These are phyloP conservation scores for Fusarium piperis DNA, from an alignment of 2,329 filamentous ascomycete species.

Conservation along the genomic window DNA sequence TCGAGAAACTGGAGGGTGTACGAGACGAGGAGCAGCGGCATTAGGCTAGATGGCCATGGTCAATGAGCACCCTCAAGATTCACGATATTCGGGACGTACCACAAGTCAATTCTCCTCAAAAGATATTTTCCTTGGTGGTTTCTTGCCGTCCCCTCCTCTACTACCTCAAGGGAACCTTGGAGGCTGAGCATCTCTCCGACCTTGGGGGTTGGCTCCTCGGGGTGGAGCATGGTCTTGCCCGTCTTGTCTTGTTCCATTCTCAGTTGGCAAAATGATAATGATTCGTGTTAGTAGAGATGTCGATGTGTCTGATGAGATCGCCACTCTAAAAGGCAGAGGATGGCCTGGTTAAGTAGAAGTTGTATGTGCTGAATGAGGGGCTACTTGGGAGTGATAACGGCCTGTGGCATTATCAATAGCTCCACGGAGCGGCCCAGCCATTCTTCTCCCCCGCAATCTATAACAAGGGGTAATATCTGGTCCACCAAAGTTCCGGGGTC, in stretches of 20 bases:
- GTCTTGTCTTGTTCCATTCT: conserved; percentile 12
- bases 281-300: not conserved
- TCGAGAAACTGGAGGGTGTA: conserved; percentile 40
- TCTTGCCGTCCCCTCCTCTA: conserved; percentile 3
- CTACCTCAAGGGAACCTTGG: conserved; percentile 15
- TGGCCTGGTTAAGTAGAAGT: not conserved
- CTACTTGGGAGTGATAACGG: not conserved
- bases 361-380: not conserved
- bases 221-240: not conserved
- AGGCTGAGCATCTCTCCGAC: conserved; percentile 25
- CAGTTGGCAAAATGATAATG: not conserved
- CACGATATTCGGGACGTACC: not conserved
- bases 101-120: conserved; percentile 27
- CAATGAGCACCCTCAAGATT: not conserved
- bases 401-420: not conserved
- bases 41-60: conserved; percentile 6
- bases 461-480: not conserved
- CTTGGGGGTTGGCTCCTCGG: conserved; percentile 15
- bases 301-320: not conserved
- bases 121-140: not conserved
- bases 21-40: conserved; percentile 34
- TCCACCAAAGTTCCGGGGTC: not conserved
- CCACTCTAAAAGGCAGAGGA: not conserved
- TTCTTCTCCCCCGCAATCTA: not conserved
- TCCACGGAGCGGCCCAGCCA: not conserved